Evolutionary conservation across 2,329 filamentous ascomycete species (phyloP).

Genomic region (Alternaria sp.): DNA sequence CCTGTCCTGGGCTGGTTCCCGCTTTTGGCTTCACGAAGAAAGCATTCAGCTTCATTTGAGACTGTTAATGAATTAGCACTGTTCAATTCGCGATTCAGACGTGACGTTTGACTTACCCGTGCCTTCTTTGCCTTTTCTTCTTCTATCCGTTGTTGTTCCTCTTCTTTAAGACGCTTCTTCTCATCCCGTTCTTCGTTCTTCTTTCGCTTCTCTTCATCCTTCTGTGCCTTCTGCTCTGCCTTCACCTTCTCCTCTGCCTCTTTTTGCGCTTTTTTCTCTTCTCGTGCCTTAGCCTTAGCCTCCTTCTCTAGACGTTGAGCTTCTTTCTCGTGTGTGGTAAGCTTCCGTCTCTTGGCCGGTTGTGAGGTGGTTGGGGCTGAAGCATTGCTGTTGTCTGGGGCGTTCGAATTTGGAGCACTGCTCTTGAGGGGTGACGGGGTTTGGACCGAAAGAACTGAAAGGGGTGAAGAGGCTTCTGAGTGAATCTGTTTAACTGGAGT

Average conservation of each 20-base stretch:
- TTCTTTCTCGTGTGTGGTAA: constrained; percentile 56
- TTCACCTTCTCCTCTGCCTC: constrained; percentile 48
- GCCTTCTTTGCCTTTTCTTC: constrained; percentile 51
- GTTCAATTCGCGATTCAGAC: neutral
- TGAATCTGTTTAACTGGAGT: constrained; percentile 38
- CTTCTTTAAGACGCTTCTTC: constrained; percentile 54
- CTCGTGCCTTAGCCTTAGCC: constrained; percentile 47
- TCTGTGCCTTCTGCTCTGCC: constrained; percentile 49
- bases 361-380: constrained; percentile 22
- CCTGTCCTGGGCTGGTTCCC: constrained; percentile 37
- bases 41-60: constrained; percentile 54
- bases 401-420: constrained; percentile 19
- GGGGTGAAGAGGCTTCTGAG: constrained; percentile 43
- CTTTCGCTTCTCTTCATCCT: constrained; percentile 48
- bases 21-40: constrained; percentile 57
- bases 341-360: constrained; percentile 54
- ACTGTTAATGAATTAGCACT: constrained; percentile 40
- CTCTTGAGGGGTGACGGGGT: constrained; percentile 43
- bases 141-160: constrained; percentile 58
- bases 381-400: constrained; percentile 24
- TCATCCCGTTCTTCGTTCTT: constrained; percentile 50
- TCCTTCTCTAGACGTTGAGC: constrained; percentile 51
- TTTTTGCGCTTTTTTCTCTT: constrained; percentile 47
- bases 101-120: constrained; percentile 46
- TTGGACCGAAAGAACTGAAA: constrained; percentile 44